Base-by-base conservation (phyloP, 2,329 filamentous ascomycete genomes). In the Fusarium annulatum region DNA sequence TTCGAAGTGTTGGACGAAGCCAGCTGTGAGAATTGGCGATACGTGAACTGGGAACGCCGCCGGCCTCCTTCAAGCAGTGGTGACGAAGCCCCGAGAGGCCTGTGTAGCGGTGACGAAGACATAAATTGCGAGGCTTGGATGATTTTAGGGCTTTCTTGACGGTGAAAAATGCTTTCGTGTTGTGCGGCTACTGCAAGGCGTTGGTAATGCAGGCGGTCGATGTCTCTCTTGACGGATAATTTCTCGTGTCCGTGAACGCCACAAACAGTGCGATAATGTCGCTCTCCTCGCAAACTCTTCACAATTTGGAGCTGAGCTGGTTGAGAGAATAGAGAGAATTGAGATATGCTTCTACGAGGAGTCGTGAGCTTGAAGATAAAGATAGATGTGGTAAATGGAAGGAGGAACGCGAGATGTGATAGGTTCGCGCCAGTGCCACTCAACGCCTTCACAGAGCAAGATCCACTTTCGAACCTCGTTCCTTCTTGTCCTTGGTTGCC, bases 1-100 rank as follows among this genome's bases (percentile, higher is more conserved):
- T 90, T 94, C 14, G 90, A 90, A 0, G 91, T 87, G 39, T 90
- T 91, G 74, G 89, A 94, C 15, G 91, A 88, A 11, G 91, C 89
- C 64, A 98, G 89, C 73, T 95, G 92, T 39, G 90, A 87, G 21
- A 98, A 88, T 61, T 98, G 92, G 69, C 93, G 93, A 81, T 93
- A 94, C 6, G 94, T 98, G 83, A 96, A 98, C 65, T 88, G 89
- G 21, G 95, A 98, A 51, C 84, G 85, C 52, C 80, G 81, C 42
- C 72, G 62, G 30, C 75, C 73, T 19, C 72, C 61, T 28, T 67
- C 74, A 33, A 75, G 72, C 12, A 74, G 62, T 33, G 79, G 79
- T 18, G 80, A 82, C 12, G 80, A 80, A 7, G 69, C 67, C 53
- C 69, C 75, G 10, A 49, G 38, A 45, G 61, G 46, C 23, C 61